A percentile compares a stretch with the other conserved stretches of the same genome.
These are phyloP conservation scores for Persicaria maculosa DNA, from an alignment of 148 eudicot genomes.

Conservation along the genomic window DNA sequence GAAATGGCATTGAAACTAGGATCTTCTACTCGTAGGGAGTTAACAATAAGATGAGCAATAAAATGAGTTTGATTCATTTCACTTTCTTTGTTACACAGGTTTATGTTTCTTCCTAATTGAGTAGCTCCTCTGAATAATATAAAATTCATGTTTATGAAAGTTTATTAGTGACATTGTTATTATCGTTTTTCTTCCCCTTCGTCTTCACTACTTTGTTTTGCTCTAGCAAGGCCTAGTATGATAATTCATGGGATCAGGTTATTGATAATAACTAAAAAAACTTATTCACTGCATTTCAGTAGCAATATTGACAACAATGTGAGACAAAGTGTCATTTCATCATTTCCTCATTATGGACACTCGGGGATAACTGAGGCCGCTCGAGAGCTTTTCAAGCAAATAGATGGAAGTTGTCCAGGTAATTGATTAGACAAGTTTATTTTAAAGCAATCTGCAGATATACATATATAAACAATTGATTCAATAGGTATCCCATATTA, in stretches of 20 bases:
- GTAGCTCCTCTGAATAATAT: neutral
- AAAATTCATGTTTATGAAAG: neutral
- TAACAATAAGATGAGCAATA: no score
- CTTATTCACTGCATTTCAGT: constrained; percentile 24
- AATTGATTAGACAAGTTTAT: constrained; percentile 6
- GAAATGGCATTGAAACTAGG: no score
- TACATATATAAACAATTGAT: neutral
- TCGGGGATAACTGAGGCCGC: constrained; percentile 75
- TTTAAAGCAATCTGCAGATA: neutral
- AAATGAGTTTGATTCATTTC: no score
- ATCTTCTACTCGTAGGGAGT: no score
- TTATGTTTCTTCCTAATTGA: neutral
- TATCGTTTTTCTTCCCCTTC: neutral
- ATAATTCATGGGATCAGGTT: neutral
- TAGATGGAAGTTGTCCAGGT: constrained; percentile 47
- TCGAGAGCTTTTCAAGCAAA: constrained; percentile 58
- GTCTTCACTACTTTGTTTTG: neutral
- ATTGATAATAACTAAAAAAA: neutral
- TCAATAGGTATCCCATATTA: neutral
- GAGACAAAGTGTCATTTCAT: constrained; percentile 32
- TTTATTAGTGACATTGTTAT: neutral
- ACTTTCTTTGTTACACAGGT: neutral
- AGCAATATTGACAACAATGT: constrained; percentile 25
- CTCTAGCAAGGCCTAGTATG: neutral
- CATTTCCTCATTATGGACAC: constrained; percentile 66